Evolutionary conservation across 176 grass and related monocot species (phyloP), one percentile per base, ranked within the genome.

Genomic region (Phragmites australis): DNA sequence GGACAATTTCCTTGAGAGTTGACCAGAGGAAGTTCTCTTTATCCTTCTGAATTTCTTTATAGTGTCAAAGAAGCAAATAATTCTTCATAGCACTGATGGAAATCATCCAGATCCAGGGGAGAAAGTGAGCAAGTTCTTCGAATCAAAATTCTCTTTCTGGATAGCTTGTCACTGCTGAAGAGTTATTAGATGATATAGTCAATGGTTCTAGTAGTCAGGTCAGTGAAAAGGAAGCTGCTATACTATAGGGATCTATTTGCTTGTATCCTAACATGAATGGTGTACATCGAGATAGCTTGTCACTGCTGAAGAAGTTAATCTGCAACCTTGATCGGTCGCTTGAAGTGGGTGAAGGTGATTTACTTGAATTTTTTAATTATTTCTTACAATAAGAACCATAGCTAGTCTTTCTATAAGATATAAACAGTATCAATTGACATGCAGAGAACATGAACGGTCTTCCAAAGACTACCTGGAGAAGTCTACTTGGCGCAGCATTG

Each of bases 401-500:
- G 7, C 17, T 61, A 31, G 29, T 40, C 23, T 44, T 75, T 83
- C 19, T 70, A 21, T 63, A 49, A 14, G 27, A 59, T 39, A 71
- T 68, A 53, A 43, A 26, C 40, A 79, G 32, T 64, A 44, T 72
- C 21, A 19, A 45, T 68, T 27, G 43, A 89, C 34, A 23, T 70
- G 76, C 82, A 89, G 87, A 76, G 40, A 80, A 74, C 70, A 67
- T 91, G 68, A 85, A 78, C 19, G 81, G 88, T 70, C 75, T 97
- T 83, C 80, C 90, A 66, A 86, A 81, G 65, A 87, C 84, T 70
- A 97, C 81, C 29, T 97, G 92, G 95, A 93, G 81, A 81, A 65
- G 85, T 87, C 55, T 97, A 67, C 74, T 97, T 85, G 92, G 90
- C 74, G 83, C 86, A 82, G 95, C 90, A 76, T 84, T 94, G 42